Conservation (phyloP, 805 yeast species). For the Starmerella apis region DNA sequence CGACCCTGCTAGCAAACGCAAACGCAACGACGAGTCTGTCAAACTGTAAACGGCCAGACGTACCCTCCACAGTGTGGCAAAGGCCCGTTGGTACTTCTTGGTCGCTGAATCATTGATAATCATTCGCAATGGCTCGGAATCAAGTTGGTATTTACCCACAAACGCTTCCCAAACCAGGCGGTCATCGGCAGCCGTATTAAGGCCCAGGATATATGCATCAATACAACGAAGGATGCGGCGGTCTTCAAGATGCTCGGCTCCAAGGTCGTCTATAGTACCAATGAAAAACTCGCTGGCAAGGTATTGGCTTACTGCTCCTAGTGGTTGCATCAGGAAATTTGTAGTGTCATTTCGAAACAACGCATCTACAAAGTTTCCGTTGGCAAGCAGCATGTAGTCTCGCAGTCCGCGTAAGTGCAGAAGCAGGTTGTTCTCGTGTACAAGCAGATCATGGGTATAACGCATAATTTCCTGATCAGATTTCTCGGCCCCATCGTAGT, state of each 20-base stretch:
- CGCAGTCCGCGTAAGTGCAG: conserved; percentile 54
- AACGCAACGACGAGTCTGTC: conserved; percentile 16
- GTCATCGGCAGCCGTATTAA: conserved; percentile 29
- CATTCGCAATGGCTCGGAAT: conserved; percentile 42
- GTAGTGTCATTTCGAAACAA: conserved; percentile 35
- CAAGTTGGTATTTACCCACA: conserved; percentile 40
- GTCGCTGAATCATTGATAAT: conserved; percentile 41
- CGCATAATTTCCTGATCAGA: conserved; percentile 48
- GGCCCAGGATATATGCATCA: conserved; percentile 73
- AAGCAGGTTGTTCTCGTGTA: conserved; percentile 40
- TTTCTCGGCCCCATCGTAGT: conserved; percentile 52
- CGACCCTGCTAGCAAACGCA: conserved; percentile 1
- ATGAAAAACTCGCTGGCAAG: conserved; percentile 16
- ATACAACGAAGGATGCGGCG: conserved; percentile 39
- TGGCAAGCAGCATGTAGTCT: conserved; percentile 56
- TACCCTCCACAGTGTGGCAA: conserved; percentile 76
- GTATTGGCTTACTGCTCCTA: conserved; percentile 5
- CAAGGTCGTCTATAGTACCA: conserved; percentile 12
- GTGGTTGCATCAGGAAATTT: conserved; percentile 11
- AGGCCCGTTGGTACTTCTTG: conserved; percentile 57
- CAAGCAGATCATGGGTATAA: conserved; percentile 42
- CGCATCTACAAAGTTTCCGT: conserved; percentile 71
- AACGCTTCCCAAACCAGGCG: conserved; percentile 20
- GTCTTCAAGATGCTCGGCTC: background rate
- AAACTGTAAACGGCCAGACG: conserved; percentile 50